phyloP scores from a whole-genome alignment of 1,284 basidiomycete genomes.

The Cutaneotrichosporon arboriforme region DNA sequence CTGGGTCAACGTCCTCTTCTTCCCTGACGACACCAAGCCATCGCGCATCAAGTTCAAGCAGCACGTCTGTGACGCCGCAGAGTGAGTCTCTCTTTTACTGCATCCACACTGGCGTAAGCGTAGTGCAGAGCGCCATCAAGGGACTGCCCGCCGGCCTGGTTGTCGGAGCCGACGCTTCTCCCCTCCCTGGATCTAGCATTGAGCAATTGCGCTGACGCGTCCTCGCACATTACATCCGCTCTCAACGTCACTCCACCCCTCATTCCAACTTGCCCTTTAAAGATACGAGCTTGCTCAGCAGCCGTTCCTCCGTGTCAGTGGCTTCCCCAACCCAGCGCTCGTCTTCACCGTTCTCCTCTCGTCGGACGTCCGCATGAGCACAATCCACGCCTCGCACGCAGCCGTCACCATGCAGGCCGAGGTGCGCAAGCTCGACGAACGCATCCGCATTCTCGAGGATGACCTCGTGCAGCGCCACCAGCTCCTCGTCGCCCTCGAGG shows the following conservation, averaged over 20 bases:
- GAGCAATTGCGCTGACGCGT: slow-evolving; percentile 12
- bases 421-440: slow-evolving; percentile 21
- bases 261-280: slow-evolving; percentile 1
- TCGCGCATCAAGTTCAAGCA: slow-evolving; percentile 47
- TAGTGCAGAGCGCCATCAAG: background rate
- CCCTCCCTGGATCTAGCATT: background rate
- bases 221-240: slow-evolving; percentile 1
- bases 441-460: slow-evolving; percentile 26
- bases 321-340: slow-evolving; percentile 37
- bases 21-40: slow-evolving; percentile 38
- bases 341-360: slow-evolving; percentile 44
- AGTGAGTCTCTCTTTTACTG: slow-evolving; percentile 32
- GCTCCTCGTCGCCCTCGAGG: slow-evolving; percentile 35
- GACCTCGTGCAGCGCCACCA: slow-evolving; percentile 28
- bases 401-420: slow-evolving; percentile 29
- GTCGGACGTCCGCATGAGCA: slow-evolving; percentile 41
- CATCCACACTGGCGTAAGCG: slow-evolving; percentile 1
- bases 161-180: too few relatives aligned
- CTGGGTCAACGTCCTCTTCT: slow-evolving; percentile 45
- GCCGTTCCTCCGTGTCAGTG: slow-evolving; percentile 27
- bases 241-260: slow-evolving; percentile 5
- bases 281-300: slow-evolving; percentile 44
- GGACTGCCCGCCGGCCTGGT: background rate
- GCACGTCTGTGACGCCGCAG: slow-evolving; percentile 44
- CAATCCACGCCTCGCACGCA: slow-evolving; percentile 41